Percentiles rank a stretch among this genome's conserved stretches.
Conservation (phyloP, 2,329 filamentous ascomycete species). For the Fusarium sp. region DNA sequence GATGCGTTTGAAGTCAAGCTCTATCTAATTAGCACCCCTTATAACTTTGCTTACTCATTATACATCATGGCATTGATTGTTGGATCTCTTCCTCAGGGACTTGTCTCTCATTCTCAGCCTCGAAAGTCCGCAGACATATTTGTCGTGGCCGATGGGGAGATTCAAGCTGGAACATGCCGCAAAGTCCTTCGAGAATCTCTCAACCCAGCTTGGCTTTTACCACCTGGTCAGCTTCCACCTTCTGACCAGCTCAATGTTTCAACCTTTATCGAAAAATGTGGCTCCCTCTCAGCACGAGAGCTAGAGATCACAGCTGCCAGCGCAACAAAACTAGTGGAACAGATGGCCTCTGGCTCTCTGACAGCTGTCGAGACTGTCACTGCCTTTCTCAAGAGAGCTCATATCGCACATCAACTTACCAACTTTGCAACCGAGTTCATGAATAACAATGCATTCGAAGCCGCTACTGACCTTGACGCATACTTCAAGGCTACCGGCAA, state of each 20-base stretch:
- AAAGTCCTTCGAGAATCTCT: background rate
- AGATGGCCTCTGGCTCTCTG: background rate
- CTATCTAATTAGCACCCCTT: background rate
- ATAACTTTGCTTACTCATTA: no score
- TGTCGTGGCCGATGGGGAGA: background rate
- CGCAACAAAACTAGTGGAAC: background rate
- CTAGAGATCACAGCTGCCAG: background rate
- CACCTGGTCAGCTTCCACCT: background rate
- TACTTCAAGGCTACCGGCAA: background rate
- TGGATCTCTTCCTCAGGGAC: background rate
- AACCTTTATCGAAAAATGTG: background rate
- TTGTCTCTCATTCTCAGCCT: background rate
- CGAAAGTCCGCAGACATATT: background rate
- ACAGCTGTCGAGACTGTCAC: background rate
- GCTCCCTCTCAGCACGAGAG: background rate
- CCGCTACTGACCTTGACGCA: background rate
- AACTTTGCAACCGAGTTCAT: background rate
- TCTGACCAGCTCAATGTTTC: background rate
- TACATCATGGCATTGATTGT: fast-evolving
- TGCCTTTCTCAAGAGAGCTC: background rate
- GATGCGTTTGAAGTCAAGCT: fast-evolving
- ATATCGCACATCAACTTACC: background rate
- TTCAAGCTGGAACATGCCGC: background rate
- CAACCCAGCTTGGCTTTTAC: background rate
- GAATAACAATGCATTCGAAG: fast-evolving